A percentile compares a stretch with the other conserved stretches of the same genome.
Evolutionary conservation across 305 asterid genomes (phyloP).

Genomic region (Rubia peregrina): DNA sequence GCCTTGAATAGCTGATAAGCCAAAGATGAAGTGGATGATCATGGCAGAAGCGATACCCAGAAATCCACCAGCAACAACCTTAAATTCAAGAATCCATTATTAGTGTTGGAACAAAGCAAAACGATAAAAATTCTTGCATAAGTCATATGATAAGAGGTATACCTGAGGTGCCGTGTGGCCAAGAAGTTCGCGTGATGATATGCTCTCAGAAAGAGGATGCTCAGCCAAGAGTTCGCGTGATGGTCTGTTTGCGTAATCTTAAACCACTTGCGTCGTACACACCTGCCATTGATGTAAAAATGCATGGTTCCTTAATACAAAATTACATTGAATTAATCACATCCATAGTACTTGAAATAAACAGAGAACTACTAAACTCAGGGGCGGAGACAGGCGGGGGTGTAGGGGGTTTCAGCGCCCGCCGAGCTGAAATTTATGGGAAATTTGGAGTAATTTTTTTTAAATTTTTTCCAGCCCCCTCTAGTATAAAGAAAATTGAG

Average conservation of each 20-base stretch:
- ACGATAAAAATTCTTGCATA: not conserved
- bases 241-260: constrained; percentile 91
- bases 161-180: constrained; percentile 99
- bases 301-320: not conserved
- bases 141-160: constrained; percentile 11
- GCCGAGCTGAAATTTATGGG: too few species aligned
- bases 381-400: too few species aligned
- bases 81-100: constrained; percentile 12
- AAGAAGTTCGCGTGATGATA: constrained; percentile 89
- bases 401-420: too few species aligned
- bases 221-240: constrained; percentile 97
- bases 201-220: constrained; percentile 92
- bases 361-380: too few species aligned
- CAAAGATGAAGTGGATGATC: constrained; percentile 35
- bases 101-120: not conserved
- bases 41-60: constrained; percentile 50
- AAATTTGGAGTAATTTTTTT: too few species aligned
- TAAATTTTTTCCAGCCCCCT: too few species aligned
- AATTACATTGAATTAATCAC: not conserved
- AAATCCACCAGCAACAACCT: constrained; percentile 78
- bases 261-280: constrained; percentile 97
- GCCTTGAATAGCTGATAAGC: constrained; percentile 23
- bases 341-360: not conserved
- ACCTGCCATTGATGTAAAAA: constrained; percentile 41
- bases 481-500: too few species aligned